Percentiles rank a stretch among this genome's conserved stretches.
Evolutionary conservation across 768 basidiomycete genomes (phyloP).

Genomic region (Suillus occidentalis): DNA sequence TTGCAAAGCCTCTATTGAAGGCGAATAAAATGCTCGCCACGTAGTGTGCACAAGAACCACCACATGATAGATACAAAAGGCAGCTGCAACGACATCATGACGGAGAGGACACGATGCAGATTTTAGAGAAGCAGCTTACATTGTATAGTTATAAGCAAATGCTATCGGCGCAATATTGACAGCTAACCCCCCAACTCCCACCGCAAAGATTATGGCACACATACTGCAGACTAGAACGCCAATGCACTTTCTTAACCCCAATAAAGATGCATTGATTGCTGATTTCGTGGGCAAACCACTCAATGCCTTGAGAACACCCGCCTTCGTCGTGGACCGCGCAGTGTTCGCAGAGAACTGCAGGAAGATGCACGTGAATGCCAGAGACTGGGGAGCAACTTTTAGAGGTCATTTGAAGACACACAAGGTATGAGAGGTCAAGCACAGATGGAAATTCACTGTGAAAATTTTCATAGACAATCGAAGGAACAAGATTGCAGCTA

Average conservation of each 20-base stretch:
- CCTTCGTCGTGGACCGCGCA: slow-evolving; percentile 72
- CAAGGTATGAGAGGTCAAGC: slow-evolving; percentile 48
- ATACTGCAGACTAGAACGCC: slow-evolving; percentile 49
- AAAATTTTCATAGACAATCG: slow-evolving; percentile 53
- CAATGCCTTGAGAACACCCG: slow-evolving; percentile 67
- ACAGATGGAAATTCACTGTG: background rate
- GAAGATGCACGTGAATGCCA: slow-evolving; percentile 66
- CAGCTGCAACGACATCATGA: background rate
- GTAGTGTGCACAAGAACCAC: background rate
- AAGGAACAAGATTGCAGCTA: slow-evolving; percentile 73
- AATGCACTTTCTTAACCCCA: slow-evolving; percentile 38
- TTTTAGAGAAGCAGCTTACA: background rate
- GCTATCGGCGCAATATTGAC: background rate
- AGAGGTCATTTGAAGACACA: slow-evolving; percentile 86
- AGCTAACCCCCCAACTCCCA: background rate
- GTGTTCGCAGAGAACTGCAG: slow-evolving; percentile 74
- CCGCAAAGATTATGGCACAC: slow-evolving; percentile 19
- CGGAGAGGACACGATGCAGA: background rate
- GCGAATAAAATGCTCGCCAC: background rate
- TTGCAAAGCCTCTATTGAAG: background rate
- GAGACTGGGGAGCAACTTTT: slow-evolving; percentile 68
- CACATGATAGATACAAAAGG: background rate
- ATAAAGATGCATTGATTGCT: slow-evolving; percentile 49
- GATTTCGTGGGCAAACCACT: slow-evolving; percentile 61
- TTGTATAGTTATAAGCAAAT: background rate